These are phyloP conservation scores for Leccinum uliginosum DNA, from an alignment of 768 basidiomycete species.

Conservation along the genomic window DNA sequence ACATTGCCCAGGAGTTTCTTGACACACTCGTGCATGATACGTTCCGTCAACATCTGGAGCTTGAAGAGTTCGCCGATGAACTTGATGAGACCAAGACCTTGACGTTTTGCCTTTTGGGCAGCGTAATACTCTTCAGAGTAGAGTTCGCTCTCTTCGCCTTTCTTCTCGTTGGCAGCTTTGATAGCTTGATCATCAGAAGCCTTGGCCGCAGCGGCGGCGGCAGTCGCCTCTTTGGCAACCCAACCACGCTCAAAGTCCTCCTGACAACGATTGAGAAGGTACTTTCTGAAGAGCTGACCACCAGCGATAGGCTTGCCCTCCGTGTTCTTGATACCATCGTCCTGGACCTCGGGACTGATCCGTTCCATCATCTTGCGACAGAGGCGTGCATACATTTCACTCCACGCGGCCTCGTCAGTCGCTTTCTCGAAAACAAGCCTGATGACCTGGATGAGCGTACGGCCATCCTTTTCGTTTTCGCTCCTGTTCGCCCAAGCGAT, in stretches of 20 bases:
- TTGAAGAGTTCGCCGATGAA: constrained; percentile 99
- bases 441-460: constrained; percentile 94
- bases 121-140: constrained; percentile 96
- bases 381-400: constrained; percentile 94
- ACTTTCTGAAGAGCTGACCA: constrained; percentile 94
- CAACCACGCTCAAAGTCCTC: constrained; percentile 97
- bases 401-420: constrained; percentile 93
- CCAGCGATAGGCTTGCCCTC: constrained; percentile 91
- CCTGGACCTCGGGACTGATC: constrained; percentile 82
- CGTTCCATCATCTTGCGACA: constrained; percentile 96
- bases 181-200: constrained; percentile 81
- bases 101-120: constrained; percentile 95
- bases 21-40: constrained; percentile 98
- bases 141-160: constrained; percentile 59
- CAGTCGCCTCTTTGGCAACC: constrained; percentile 83
- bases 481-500: constrained; percentile 94
- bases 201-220: constrained; percentile 81
- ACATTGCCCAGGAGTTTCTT: constrained; percentile 93
- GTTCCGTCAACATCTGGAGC: constrained; percentile 95
- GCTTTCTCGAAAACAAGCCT: constrained; percentile 96
- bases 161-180: constrained; percentile 61
- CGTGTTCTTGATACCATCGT: constrained; percentile 75
- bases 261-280: constrained; percentile 93
- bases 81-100: constrained; percentile 93
- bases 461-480: constrained; percentile 87